Evolutionary conservation across 164 flowering plant genomes (phyloP), one percentile per base, ranked within the genome.

Genomic region (Warburgia ugandensis): DNA sequence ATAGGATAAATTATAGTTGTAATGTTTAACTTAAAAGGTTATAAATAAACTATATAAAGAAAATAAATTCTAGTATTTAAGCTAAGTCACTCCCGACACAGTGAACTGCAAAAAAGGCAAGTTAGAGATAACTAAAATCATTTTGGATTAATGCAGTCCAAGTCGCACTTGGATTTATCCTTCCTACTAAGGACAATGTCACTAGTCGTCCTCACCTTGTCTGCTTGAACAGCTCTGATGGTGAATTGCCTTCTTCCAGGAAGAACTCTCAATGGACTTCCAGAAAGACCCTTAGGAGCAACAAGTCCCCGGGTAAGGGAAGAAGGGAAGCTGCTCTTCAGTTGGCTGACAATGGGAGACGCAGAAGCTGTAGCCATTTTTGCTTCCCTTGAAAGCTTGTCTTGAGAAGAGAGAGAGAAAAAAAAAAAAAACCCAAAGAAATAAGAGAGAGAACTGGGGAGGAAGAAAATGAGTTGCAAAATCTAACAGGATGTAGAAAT

Each of bases 221-320:
- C 81, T n/a, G 77, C 39, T 35, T 76, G 81, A 55, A 79, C 48
- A 32, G 84, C 84, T 49, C 65, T 72, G 67, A 79, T 48, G 54
- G 76, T 73, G 67, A 73, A 77, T n/a, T n/a, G n/a, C n/a, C 40
- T 26, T 70, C 43, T 65, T 68, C 50, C 52, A 54, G 19, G 76
- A 61, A 43, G 76, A 32, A 63, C 65, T 40, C 58, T 68, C 21
- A 78, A 54, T 17, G 77, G 65, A 65, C 69, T 41, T 14, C 71
- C 70, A 37, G 77, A 68, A 48, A 73, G 25, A 29, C 83, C 86
- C 67, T 63, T 80, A 1, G 83, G 85, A 43, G 71, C 46, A 3
- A 63, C 28, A 7, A 67, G 61, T 19, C 62, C 63, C 48, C 67
- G 68, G n/a, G 58, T 55, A 11, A 71, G 22, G 32, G 73, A 49